Evolutionary conservation across 2,329 filamentous ascomycete species (phyloP).

Genomic region (Exophiala mesophila): DNA sequence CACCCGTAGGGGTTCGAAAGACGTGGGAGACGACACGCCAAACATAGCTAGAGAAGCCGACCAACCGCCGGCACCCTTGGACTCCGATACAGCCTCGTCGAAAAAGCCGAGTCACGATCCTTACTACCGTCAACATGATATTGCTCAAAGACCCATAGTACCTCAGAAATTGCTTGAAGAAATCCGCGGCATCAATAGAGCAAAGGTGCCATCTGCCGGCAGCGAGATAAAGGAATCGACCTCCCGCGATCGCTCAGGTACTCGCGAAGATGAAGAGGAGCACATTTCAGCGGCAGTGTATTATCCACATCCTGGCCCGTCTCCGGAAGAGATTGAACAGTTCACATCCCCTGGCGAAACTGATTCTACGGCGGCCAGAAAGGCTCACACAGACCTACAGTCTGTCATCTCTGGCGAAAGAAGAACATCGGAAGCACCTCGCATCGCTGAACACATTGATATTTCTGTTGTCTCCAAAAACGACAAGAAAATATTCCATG

Average conservation of each 20-base stretch:
- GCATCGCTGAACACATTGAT: constrained; percentile 48
- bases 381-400: constrained; percentile 4
- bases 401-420: constrained; percentile 11
- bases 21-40: constrained; percentile 2
- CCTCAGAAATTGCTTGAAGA: constrained; percentile 52
- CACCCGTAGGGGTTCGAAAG: constrained; percentile 7
- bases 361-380: constrained; percentile 8
- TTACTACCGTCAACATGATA: constrained; percentile 30
- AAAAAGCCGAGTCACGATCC: constrained; percentile 25
- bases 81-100: constrained; percentile 5
- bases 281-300: constrained; percentile 62
- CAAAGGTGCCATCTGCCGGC: constrained; percentile 1
- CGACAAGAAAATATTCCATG: constrained; percentile 57
- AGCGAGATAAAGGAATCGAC: constrained; percentile 28
- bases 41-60: constrained; percentile 1
- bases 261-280: constrained; percentile 58
- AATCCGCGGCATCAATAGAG: constrained; percentile 32
- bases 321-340: constrained; percentile 36
- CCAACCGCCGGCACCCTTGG: constrained; percentile 1
- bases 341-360: constrained; percentile 21
- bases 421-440: constrained; percentile 4
- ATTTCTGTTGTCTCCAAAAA: constrained; percentile 58
- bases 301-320: constrained; percentile 56
- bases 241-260: constrained; percentile 17
- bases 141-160: constrained; percentile 32